Evolutionary conservation across 106 monocot species (phyloP), one percentile per base, ranked within the genome.

Genomic region (Platanthera guangdongensis): DNA sequence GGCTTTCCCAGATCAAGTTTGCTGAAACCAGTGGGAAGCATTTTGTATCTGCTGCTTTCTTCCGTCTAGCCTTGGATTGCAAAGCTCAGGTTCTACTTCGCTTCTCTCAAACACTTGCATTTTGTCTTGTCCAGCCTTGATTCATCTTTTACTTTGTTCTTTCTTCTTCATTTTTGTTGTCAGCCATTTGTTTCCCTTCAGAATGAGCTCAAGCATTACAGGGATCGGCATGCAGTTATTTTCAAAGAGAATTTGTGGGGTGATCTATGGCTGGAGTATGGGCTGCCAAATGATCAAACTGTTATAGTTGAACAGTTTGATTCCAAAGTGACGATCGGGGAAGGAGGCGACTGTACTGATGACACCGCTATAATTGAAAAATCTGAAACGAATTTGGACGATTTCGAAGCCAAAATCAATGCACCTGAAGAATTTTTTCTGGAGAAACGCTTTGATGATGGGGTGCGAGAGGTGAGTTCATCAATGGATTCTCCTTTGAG

Each of bases 1-100:
- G 94, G 94, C 73, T 94, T 13, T 52, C 54, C 13, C 94, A 94
- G 85, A 87, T 94, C 7, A 86, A 78, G 18, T 59, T 94, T 49
- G 86, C 91, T 0, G 94, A 94, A 74, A 60, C 78, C 8, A 81
- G 79, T n/a, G 94, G 88, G 55, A 91, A 85, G 79, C 94, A 94
- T 71, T 85, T 82, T 52, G 85, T 83, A 13, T 85, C 94, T 0
- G 88, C 85, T 15, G 79, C 88, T 0, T 91, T 94, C 83, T 94
- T 94, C 74, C 81, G 81, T 48, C 87, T 94, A 54, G 90, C 94
- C 7, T 72, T 88, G 54, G 83, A 91, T 19, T 94, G 94, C 74
- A 70, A 85, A 57, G 88, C 94, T 13, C 87, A 91, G 94, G 91
- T 93, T 80, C 53, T 2, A n/a, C 14, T 21, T 6, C 30, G 22